These are phyloP conservation scores for Amaranthus hypochondriacus DNA, from an alignment of 148 eudicot species.

Conservation along the genomic window DNA sequence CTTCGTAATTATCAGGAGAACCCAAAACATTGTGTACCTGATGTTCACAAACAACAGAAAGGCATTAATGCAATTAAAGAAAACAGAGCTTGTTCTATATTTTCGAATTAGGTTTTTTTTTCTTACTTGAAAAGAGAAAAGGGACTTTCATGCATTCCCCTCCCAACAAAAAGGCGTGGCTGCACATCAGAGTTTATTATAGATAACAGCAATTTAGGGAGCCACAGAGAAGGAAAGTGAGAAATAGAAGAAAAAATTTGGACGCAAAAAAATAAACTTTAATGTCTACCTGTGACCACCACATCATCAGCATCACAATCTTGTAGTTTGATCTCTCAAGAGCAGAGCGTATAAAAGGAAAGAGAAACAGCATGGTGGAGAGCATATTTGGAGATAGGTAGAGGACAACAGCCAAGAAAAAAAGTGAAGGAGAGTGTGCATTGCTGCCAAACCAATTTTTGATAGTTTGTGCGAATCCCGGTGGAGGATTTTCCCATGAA, in stretches of 20 bases:
- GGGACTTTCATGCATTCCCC: constrained; percentile 99
- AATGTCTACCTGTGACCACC: constrained; percentile 95
- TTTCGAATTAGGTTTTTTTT: background rate
- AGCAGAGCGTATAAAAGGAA: constrained; percentile 75
- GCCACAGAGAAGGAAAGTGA: background rate
- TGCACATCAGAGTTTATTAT: constrained; percentile 27
- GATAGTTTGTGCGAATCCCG: constrained; percentile 82
- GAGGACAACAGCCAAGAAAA: constrained; percentile 72
- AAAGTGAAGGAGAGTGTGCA: constrained; percentile 70
- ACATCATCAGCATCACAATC: constrained; percentile 95
- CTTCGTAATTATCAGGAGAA: constrained; percentile 79
- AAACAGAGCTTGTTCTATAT: background rate
- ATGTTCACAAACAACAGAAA: constrained; percentile 13
- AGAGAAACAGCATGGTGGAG: constrained; percentile 69
- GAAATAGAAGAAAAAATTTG: background rate
- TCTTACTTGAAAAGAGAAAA: constrained; percentile 93
- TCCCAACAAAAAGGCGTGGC: constrained; percentile 99
- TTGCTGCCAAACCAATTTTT: constrained; percentile 87
- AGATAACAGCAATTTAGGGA: background rate
- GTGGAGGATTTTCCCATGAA: constrained; percentile 71
- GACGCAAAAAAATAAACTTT: background rate
- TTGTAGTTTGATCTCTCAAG: constrained; percentile 87
- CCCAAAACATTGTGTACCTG: constrained; percentile 96
- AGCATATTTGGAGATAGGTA: constrained; percentile 95
- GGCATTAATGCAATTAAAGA: constrained; percentile 4